Percentiles rank a stretch among this genome's conserved stretches.
These are phyloP conservation scores for Hymenotorrendiella dingleyae DNA, from an alignment of 2,329 filamentous ascomycete species.

Conservation along the genomic window DNA sequence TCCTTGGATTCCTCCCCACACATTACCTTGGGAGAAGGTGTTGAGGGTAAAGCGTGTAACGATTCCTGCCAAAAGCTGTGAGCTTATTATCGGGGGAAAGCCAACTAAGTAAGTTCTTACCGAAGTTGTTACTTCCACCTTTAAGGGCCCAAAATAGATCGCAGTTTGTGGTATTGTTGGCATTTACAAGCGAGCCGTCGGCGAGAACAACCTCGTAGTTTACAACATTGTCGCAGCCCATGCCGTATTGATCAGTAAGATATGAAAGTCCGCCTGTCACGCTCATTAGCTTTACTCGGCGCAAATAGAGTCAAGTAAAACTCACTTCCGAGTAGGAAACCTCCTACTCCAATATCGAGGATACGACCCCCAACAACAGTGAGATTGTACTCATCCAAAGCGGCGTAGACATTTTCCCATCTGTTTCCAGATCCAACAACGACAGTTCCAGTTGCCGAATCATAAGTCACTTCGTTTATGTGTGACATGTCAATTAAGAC, in stretches of 20 bases:
- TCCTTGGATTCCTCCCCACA: conserved; percentile 36
- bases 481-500: not conserved
- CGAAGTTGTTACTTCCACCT: conserved; percentile 1
- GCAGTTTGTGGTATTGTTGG: not conserved
- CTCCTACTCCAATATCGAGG: conserved; percentile 34
- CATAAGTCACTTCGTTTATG: not conserved
- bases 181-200: not conserved
- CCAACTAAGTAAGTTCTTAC: conserved; percentile 10
- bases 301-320: too few relatives aligned
- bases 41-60: conserved; percentile 31
- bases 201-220: not conserved
- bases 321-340: conserved; percentile 29
- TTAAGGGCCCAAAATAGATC: not conserved
- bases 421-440: conserved; percentile 31
- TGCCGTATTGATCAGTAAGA: not conserved
- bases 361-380: conserved; percentile 14
- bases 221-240: not conserved
- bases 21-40: conserved; percentile 21
- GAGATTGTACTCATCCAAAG: conserved; percentile 22
- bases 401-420: conserved; percentile 25
- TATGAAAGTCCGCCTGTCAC: not conserved
- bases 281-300: too few relatives aligned
- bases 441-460: not conserved
- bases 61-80: conserved; percentile 24
- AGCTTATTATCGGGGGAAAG: not conserved